A percentile compares a stretch with the other conserved stretches of the same genome.
These are phyloP conservation scores for Thalassiosira profunda DNA, from an alignment of 108 stramenopile species.

Conservation along the genomic window DNA sequence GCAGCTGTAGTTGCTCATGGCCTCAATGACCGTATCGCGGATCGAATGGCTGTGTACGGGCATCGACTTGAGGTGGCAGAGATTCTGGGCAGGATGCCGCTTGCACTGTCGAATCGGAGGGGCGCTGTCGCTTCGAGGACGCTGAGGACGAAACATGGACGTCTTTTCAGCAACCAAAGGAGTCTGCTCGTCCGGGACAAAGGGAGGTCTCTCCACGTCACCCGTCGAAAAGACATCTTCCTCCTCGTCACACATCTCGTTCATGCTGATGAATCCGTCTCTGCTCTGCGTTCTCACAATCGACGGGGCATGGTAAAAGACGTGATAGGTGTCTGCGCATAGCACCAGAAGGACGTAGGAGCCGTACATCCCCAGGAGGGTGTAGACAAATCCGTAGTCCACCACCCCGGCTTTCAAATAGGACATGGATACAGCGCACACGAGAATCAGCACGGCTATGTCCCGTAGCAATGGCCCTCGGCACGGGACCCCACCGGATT, in stretches of 20 bases:
- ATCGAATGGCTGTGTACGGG: constrained; percentile 30
- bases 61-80: constrained; percentile 1
- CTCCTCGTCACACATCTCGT: background rate
- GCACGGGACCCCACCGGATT: constrained; percentile 75
- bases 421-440: constrained; percentile 64
- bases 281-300: constrained; percentile 10
- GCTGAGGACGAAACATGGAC: constrained; percentile 7
- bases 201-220: background rate
- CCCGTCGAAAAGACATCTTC: background rate
- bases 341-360: constrained; percentile 81
- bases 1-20: constrained; percentile 52
- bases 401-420: constrained; percentile 59
- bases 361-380: constrained; percentile 72
- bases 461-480: constrained; percentile 88
- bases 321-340: constrained; percentile 88
- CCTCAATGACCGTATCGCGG: constrained; percentile 41
- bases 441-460: constrained; percentile 68
- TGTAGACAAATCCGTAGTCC: constrained; percentile 56
- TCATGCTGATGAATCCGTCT: constrained; percentile 3
- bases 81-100: constrained; percentile 1
- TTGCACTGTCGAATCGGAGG: background rate
- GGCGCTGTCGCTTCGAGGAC: constrained; percentile 12
- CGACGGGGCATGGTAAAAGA: constrained; percentile 39
- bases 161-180: constrained; percentile 11
- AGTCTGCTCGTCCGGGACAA: background rate